These are phyloP conservation scores for Pyrenula massariospora DNA, from an alignment of 495 filamentous ascomycete species.

Conservation along the genomic window DNA sequence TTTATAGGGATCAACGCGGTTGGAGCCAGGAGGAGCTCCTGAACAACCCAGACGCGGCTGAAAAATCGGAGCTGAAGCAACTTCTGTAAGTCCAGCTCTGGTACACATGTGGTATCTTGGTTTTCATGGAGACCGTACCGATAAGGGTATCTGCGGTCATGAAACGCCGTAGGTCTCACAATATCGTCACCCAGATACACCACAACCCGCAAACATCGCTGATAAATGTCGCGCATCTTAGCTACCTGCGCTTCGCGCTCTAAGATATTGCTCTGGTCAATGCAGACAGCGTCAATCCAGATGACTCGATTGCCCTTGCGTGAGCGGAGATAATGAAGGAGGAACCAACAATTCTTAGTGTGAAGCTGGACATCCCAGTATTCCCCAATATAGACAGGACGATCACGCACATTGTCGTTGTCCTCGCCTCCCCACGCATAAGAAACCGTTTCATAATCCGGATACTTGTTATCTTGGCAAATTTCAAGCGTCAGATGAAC, in stretches of 20 bases:
- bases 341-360: neutral
- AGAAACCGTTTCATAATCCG: neutral
- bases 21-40: neutral
- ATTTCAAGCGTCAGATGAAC: neutral
- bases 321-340: neutral
- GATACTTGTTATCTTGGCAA: neutral
- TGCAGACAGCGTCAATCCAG: neutral
- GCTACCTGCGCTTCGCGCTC: neutral
- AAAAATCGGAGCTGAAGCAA: neutral
- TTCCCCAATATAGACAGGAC: neutral
- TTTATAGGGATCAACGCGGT: neutral
- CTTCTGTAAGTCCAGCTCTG: neutral
- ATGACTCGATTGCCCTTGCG: neutral
- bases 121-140: neutral
- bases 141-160: neutral
- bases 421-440: neutral
- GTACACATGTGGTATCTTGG: neutral
- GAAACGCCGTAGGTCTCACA: neutral
- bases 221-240: neutral
- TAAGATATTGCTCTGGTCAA: neutral
- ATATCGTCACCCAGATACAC: neutral
- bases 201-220: neutral
- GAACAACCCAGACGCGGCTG: neutral
- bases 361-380: neutral
- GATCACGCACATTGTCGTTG: neutral